These are phyloP conservation scores for Epichloe hybrida DNA, from an alignment of 2,329 filamentous ascomycete genomes.

Conservation along the genomic window DNA sequence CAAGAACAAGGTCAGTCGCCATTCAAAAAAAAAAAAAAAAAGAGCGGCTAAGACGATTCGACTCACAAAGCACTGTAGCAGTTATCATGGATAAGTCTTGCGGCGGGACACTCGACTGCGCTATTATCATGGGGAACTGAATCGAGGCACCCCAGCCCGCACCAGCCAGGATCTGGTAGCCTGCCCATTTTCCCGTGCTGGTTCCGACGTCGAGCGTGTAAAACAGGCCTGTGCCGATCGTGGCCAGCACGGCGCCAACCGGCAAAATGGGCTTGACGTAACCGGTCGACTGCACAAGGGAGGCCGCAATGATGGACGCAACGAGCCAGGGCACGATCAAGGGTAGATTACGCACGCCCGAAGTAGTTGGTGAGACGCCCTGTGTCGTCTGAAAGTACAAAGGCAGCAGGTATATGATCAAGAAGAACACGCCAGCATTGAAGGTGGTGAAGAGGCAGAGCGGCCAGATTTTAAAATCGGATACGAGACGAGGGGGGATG, in stretches of 20 bases:
- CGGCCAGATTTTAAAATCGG: slow-evolving; percentile 25
- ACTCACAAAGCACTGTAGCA: slow-evolving; percentile 26
- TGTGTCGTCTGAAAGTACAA: slow-evolving; percentile 35
- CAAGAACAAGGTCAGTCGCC: background rate
- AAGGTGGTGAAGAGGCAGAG: slow-evolving; percentile 23
- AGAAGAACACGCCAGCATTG: slow-evolving; percentile 21
- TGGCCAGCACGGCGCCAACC: slow-evolving; percentile 18
- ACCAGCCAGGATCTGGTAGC: slow-evolving; percentile 29
- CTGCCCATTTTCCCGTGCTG: slow-evolving; percentile 25
- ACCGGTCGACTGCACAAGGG: slow-evolving; percentile 12
- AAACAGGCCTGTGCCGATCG: slow-evolving; percentile 27
- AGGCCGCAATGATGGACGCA: background rate
- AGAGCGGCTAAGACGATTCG: background rate
- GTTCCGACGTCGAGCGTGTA: slow-evolving; percentile 25
- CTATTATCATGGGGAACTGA: slow-evolving; percentile 26
- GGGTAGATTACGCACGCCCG: slow-evolving; percentile 27
- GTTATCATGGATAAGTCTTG: background rate
- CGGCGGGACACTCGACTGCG: slow-evolving; percentile 13
- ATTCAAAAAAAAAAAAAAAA: background rate
- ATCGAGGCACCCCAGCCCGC: slow-evolving; percentile 24
- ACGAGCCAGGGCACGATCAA: slow-evolving; percentile 22
- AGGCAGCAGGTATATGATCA: slow-evolving; percentile 25
- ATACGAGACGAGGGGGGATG: slow-evolving; percentile 21
- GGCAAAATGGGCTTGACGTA: slow-evolving; percentile 33
- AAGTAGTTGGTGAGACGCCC: slow-evolving; percentile 25